Base-by-base conservation (phyloP, 371 early-diverging fungal genomes). In the Choanephora cucurbitarum region DNA sequence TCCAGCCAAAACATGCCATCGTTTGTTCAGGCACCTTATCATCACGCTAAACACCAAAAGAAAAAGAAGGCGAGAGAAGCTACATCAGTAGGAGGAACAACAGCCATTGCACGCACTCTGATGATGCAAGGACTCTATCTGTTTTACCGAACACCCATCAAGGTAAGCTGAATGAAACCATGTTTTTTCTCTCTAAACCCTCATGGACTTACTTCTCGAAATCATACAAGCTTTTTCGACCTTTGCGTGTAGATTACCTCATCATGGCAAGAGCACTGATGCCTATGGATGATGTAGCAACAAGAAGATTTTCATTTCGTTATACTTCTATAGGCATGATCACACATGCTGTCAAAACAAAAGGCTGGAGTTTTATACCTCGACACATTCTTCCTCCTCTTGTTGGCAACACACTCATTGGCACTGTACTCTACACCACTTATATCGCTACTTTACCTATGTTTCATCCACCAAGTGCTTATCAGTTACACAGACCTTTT, bases 311-410 rank as follows among this genome's bases (percentile, higher is more conserved):
- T 33, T 81, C 82, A 19, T 80, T 89, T 50, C 81, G 86, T 11
- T 84, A 85, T 17, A 87, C 91, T 3, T 85, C 89, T 1, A 74
- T 89, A 21, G 91, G 91, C 3, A 85, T 91, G 85, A 73, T 91
- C 10, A 62, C 84, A 0, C 79, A 89, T 52, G 88, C 90, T 0
- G 81, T 91, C 22, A 80, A 79, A 55, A 79, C 77, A 47, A 70
- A 82, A 49, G 89, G 89, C 57, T 83, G 86, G 75, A 80, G 75
- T 33, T 89, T 90, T 60, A 65, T 91, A 44, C 88, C 86, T 43
- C 79, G 86, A 14, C 87, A 89, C 57, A 76, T 91, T 21, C 46
- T 91, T 2, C 91, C 90, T 39, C 91, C 91, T 1, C 57, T 91
- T 62, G 33, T 89, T 1, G 87, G 87, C 55, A 91, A 91, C 64